Base-by-base conservation (phyloP, 2,329 filamentous ascomycete species). In the Fusarium palustre region DNA sequence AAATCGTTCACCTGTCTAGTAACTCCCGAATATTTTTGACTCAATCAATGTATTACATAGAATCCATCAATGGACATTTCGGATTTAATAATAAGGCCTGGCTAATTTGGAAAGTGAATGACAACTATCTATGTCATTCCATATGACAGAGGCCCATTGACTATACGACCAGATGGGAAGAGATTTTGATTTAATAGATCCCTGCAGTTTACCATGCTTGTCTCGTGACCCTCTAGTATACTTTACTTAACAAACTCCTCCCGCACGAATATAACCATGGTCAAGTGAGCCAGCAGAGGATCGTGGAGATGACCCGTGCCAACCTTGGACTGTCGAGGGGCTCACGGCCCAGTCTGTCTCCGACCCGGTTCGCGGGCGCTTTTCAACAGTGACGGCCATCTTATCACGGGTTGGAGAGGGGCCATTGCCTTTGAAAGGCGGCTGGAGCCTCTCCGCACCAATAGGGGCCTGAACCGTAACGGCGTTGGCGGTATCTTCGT, bases 341-440 rank as follows among this genome's bases (percentile, higher is more conserved):
- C 49, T 64, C 24, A 47, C 53, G 11, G 46, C 42, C 63, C 66
- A 70, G 38, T 53, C 59, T 13, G 58, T 56, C 34, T 65, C 70
- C 1, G 60, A 54, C 36, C 60, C 76, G 34, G 77, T 82, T 77
- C 70, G 75, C 25, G 74, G 66, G 34, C 74, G 77, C n/a, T 73
- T 73, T 20, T 71, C 73, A 43, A 77, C 73, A 8, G 74, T 73
- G 2, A 75, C 69, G 2, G 76, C 75, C 75, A 78, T 78, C 52
- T 71, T 59, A 25, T 74, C 76, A 1, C 66, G 68, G 49, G n/a
- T 43, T 42, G 49, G 58, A 33, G 66, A 57, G 41, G 45, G 41
- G 41, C 48, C 52, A 25, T 38, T 50, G 11, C 36, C 47, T 13
- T 55, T 68, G 25, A 20, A 24, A 18, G 45, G 45, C n/a, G 59